These are phyloP conservation scores for Globomyces pollinis-pini DNA, from an alignment of 192 early-diverging fungal species.

Conservation along the genomic window DNA sequence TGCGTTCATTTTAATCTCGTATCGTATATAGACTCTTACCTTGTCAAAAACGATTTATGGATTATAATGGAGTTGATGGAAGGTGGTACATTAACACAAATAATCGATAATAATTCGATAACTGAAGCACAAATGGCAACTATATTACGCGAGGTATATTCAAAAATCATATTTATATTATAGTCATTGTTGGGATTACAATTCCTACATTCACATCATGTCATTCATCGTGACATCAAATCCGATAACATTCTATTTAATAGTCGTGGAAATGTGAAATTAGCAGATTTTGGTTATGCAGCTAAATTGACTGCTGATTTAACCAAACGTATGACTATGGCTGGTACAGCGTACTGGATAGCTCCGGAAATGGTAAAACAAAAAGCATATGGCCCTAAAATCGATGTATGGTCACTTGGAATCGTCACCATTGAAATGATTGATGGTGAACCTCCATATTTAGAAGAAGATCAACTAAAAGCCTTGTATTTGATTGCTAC, in stretches of 20 bases:
- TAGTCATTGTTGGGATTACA: conserved; percentile 62
- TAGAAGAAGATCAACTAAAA: conserved; percentile 85
- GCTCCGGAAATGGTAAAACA: conserved; percentile 45
- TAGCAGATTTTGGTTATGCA: conserved; percentile 83
- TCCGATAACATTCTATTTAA: conserved; percentile 80
- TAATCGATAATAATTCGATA: conserved; percentile 87
- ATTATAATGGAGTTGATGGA: conserved; percentile 99
- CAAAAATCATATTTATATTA: not conserved
- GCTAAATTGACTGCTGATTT: conserved; percentile 63
- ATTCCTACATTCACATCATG: conserved; percentile 62
- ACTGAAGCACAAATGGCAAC: conserved; percentile 75
- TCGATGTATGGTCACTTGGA: conserved; percentile 53
- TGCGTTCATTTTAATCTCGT: conserved; percentile 89
- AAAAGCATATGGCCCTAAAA: conserved; percentile 39
- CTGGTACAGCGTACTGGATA: conserved; percentile 48
- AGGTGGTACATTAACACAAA: conserved; percentile 92
- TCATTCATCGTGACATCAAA: conserved; percentile 87
- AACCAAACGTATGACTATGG: conserved; percentile 71
- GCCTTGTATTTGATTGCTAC: conserved; percentile 69
- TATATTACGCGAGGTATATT: conserved; percentile 32
- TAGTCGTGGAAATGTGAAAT: conserved; percentile 55
- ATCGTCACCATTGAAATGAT: conserved; percentile 57
- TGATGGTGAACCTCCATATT: conserved; percentile 48
- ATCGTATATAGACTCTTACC: conserved; percentile 88
- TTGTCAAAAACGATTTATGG: conserved; percentile 90